Percentiles rank a stretch among this genome's conserved stretches.
phyloP scores from a whole-genome alignment of 257 asterid genomes.

The Jacaranda copaia region DNA sequence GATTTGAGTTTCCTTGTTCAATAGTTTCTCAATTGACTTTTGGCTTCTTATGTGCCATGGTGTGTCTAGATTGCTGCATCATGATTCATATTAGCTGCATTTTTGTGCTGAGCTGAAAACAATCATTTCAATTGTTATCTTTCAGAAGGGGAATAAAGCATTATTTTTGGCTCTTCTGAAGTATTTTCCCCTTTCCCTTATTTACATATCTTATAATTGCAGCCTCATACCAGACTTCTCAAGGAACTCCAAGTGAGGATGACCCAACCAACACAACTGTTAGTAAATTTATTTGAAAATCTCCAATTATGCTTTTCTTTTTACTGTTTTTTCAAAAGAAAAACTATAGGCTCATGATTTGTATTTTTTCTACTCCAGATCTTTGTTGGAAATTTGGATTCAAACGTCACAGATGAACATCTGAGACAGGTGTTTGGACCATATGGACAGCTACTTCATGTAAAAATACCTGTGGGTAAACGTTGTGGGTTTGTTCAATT shows the following conservation, averaged over 20 bases:
- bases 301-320: background rate
- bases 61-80: background rate
- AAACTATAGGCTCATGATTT: background rate
- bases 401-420: slow-evolving; percentile 65
- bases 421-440: slow-evolving; percentile 70
- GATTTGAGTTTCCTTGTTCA: background rate
- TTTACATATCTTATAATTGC: slow-evolving; percentile 39
- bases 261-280: slow-evolving; percentile 80
- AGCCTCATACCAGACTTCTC: slow-evolving; percentile 64
- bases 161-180: background rate
- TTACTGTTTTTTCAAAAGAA: background rate
- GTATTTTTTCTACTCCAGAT: slow-evolving; percentile 48
- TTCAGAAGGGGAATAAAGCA: background rate
- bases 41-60: background rate
- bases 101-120: background rate
- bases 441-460: slow-evolving; percentile 72
- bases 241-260: slow-evolving; percentile 68
- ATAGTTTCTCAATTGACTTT: background rate
- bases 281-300: slow-evolving; percentile 39
- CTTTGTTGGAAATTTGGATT: slow-evolving; percentile 76
- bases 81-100: background rate
- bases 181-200: slow-evolving; percentile 14
- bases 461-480: slow-evolving; percentile 77
- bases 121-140: background rate
- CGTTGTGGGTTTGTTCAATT: slow-evolving; percentile 86